These are phyloP conservation scores for Senecio squalidus DNA, from an alignment of 140 eudicot species.

Conservation along the genomic window DNA sequence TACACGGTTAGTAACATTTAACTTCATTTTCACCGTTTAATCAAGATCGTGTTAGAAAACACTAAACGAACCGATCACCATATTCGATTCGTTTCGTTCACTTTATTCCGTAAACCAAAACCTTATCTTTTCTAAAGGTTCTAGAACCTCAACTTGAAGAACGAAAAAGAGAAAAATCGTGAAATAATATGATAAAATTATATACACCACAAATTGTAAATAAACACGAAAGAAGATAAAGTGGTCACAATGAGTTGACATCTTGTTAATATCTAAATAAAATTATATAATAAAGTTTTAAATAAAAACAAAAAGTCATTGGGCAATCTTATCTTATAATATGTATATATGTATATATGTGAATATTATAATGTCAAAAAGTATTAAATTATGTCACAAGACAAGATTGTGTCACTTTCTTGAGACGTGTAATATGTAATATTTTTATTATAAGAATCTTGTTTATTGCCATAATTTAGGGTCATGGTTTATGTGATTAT, in stretches of 20 bases:
- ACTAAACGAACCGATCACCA: too few species aligned
- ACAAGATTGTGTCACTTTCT: conserved; percentile 20
- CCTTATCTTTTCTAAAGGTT: neutral
- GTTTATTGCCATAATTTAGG: neutral
- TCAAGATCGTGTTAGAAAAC: too few species aligned
- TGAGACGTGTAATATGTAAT: neutral
- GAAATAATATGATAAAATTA: too few species aligned
- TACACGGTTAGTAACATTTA: too few species aligned
- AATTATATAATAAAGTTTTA: neutral
- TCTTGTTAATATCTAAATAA: conserved; percentile 5
- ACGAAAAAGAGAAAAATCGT: too few species aligned
- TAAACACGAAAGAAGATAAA: conserved; percentile 13
- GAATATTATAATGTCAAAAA: neutral
- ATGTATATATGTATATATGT: neutral
- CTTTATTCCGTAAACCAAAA: neutral
- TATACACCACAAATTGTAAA: neutral
- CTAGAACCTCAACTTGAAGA: too few species aligned
- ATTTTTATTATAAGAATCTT: neutral
- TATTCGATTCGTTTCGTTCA: too few species aligned
- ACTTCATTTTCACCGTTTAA: too few species aligned
- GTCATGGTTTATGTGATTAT: neutral
- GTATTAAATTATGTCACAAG: conserved; percentile 7
- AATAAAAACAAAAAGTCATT: neutral
- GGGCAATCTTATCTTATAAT: conserved; percentile 14
- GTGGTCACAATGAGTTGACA: conserved; percentile 29